Evolutionary conservation across 1,139 yeast species (phyloP).

Genomic region (Saccharomyces hybrid): DNA sequence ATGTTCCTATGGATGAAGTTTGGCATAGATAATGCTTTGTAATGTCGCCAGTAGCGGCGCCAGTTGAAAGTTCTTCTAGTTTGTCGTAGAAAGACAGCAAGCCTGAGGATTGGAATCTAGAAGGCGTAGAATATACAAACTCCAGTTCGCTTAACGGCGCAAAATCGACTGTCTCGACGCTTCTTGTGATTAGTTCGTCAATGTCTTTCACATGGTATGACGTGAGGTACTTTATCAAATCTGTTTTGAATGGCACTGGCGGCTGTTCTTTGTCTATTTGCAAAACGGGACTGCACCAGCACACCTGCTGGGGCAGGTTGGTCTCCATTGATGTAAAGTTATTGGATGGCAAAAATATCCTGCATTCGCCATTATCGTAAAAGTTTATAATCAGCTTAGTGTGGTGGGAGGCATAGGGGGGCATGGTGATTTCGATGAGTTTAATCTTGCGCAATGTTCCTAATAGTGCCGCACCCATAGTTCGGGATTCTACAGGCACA

Average conservation of each 20-base stretch:
- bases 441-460: conserved; percentile 11
- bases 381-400: conserved; percentile 59
- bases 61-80: neutral
- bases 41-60: conserved; percentile 2
- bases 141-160: conserved; percentile 40
- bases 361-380: conserved; percentile 38
- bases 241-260: conserved; percentile 34
- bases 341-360: conserved; percentile 52
- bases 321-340: conserved; percentile 52
- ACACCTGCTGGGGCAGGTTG: conserved; percentile 52
- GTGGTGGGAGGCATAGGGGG: conserved; percentile 46
- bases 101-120: neutral
- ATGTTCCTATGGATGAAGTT: conserved; percentile 54
- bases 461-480: conserved; percentile 4
- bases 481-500: conserved; percentile 9
- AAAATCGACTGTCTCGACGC: conserved; percentile 39
- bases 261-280: neutral
- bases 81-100: neutral
- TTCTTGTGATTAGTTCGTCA: conserved; percentile 27
- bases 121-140: conserved; percentile 52
- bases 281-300: conserved; percentile 53
- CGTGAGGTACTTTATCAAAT: conserved; percentile 39
- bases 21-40: conserved; percentile 43
- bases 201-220: conserved; percentile 36
- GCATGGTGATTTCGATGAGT: conserved; percentile 27